Conservation (phyloP, 2,329 filamentous ascomycete genomes). For the Biscogniauxia marginata region DNA sequence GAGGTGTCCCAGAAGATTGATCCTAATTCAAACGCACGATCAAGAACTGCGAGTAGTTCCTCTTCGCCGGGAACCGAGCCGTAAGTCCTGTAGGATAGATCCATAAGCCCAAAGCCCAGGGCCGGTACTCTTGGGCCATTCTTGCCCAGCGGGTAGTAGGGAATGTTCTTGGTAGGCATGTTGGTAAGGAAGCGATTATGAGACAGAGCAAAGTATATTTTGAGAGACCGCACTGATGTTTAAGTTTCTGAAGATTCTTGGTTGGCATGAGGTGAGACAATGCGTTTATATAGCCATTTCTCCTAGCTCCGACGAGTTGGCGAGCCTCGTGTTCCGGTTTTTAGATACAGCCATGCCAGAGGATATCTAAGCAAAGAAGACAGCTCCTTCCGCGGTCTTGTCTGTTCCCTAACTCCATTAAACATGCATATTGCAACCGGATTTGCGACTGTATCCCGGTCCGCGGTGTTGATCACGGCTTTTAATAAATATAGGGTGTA, state of each 20-base stretch:
- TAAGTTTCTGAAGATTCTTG: background rate
- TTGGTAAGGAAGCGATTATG: background rate
- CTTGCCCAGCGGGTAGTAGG: conserved; percentile 12
- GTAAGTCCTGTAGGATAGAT: conserved; percentile 12
- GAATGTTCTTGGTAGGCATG: background rate
- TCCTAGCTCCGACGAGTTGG: no score
- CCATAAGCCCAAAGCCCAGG: conserved; percentile 25
- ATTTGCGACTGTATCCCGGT: background rate
- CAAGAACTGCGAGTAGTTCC: conserved; percentile 43
- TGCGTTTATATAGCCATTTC: background rate
- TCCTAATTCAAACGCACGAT: conserved; percentile 43
- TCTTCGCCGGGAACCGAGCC: conserved; percentile 31
- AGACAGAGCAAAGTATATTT: background rate
- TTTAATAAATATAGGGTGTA: background rate
- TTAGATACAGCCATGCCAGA: no score
- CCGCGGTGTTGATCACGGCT: background rate
- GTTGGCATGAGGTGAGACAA: background rate
- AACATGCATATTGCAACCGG: background rate
- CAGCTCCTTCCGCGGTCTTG: no score
- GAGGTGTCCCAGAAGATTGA: conserved; percentile 44
- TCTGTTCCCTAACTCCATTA: background rate
- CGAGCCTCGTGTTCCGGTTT: no score
- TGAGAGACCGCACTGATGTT: background rate
- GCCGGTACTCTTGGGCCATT: conserved; percentile 22
- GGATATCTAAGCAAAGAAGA: no score